phyloP scores from a whole-genome alignment of 192 early-diverging fungal genomes.

The Backusella tarrabulga region DNA sequence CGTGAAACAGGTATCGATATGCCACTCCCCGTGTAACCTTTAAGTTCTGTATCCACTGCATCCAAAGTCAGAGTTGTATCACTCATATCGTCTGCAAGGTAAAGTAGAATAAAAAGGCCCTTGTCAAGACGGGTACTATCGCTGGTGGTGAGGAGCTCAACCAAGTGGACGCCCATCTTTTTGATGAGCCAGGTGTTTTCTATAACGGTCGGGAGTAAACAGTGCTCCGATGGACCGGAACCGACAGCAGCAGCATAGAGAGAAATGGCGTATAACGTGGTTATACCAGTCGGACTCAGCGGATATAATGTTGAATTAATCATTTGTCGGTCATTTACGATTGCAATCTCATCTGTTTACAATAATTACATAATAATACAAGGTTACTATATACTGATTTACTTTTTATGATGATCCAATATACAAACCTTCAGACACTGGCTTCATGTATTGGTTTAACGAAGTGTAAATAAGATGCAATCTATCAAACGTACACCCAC shows the following conservation, averaged over 20 bases:
- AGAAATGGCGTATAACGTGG: neutral
- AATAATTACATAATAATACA: neutral
- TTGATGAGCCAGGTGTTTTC: neutral
- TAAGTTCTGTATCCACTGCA: neutral
- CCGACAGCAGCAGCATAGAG: neutral
- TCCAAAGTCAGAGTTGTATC: slow-evolving; percentile 12
- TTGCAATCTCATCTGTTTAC: neutral
- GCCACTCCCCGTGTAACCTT: slow-evolving; percentile 1
- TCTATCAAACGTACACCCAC: slow-evolving; percentile 11
- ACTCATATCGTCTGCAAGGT: slow-evolving; percentile 12
- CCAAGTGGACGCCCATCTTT: slow-evolving; percentile 1
- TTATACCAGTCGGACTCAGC: slow-evolving; percentile 8
- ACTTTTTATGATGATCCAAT: neutral
- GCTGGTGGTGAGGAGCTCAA: neutral
- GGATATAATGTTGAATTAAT: slow-evolving; percentile 11
- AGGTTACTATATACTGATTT: neutral
- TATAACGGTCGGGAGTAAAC: neutral
- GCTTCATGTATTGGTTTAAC: neutral
- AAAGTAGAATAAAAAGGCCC: slow-evolving; percentile 1
- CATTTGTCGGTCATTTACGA: neutral
- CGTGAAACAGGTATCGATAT: neutral
- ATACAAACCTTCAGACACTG: neutral
- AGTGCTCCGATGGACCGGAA: neutral
- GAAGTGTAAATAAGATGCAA: neutral
- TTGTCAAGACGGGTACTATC: neutral